These are phyloP conservation scores for Diplocarpon mali DNA, from an alignment of 2,329 filamentous ascomycete genomes.

Conservation along the genomic window DNA sequence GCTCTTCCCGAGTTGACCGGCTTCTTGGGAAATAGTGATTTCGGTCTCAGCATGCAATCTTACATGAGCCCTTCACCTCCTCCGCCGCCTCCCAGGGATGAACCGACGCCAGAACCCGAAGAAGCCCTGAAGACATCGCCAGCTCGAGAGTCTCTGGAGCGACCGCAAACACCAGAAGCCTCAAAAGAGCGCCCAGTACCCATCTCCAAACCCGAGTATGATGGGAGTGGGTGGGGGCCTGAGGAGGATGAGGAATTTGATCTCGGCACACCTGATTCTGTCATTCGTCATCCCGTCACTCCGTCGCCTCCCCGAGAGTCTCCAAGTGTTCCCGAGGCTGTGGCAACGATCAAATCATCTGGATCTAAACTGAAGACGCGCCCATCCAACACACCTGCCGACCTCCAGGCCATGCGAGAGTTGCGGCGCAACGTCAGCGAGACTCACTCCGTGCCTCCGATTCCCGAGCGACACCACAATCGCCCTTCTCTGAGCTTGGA, in stretches of 20 bases:
- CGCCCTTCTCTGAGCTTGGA: conserved; percentile 40
- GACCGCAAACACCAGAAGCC: conserved; percentile 20
- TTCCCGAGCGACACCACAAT: conserved; percentile 49
- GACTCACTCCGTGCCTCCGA: conserved; percentile 45
- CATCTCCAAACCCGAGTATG: conserved; percentile 50
- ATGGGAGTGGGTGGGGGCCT: conserved; percentile 50
- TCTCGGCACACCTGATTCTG: conserved; percentile 73
- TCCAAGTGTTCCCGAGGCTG: conserved; percentile 63
- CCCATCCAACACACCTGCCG: conserved; percentile 76
- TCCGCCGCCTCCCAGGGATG: conserved; percentile 26
- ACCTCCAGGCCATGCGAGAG: conserved; percentile 75
- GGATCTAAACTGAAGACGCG: conserved; percentile 82
- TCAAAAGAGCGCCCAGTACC: conserved; percentile 22
- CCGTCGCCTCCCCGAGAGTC: conserved; percentile 30
- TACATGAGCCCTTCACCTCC: conserved; percentile 39
- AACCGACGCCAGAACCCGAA: conserved; percentile 6
- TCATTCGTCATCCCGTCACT: conserved; percentile 64
- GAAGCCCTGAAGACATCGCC: conserved; percentile 18
- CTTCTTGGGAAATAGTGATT: conserved; percentile 38
- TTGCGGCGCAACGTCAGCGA: conserved; percentile 78
- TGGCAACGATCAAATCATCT: conserved; percentile 81
- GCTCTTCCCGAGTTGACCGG: conserved; percentile 37
- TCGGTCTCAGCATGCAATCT: conserved; percentile 42
- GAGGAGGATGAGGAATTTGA: conserved; percentile 40
- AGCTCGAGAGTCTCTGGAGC: conserved; percentile 20